A percentile compares a stretch with the other conserved stretches of the same genome.
These are phyloP conservation scores for Ceratocystis colombiana DNA, from an alignment of 2,329 filamentous ascomycete genomes.

Conservation along the genomic window DNA sequence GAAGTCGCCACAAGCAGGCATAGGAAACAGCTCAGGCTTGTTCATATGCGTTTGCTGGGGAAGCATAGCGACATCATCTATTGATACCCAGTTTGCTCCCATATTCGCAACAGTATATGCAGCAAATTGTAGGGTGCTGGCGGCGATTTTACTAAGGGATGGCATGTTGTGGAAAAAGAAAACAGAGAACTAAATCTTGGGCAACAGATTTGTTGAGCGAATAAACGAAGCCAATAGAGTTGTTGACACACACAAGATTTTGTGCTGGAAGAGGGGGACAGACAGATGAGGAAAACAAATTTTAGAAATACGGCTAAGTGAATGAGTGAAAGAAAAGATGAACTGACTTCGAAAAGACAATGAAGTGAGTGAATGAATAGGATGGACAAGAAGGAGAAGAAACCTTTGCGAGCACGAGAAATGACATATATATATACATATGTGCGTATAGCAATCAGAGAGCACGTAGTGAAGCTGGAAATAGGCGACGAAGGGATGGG, in stretches of 20 bases:
- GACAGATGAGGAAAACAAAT: too few relatives aligned
- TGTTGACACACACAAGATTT: too few relatives aligned
- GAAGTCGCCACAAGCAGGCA: conserved; percentile 51
- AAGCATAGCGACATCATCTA: conserved; percentile 27
- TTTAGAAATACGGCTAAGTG: too few relatives aligned
- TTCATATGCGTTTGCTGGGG: conserved; percentile 34
- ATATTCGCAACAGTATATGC: background rate
- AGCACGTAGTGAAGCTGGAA: background rate
- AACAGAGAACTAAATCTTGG: background rate
- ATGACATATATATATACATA: background rate
- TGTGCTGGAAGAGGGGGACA: too few relatives aligned
- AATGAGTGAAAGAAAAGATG: background rate
- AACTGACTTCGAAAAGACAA: background rate
- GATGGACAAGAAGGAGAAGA: background rate
- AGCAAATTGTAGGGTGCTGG: background rate
- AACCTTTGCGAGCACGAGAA: background rate
- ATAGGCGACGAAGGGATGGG: background rate
- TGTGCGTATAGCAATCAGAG: background rate
- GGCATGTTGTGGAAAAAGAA: background rate
- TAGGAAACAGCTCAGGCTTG: conserved; percentile 44
- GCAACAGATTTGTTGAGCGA: too few relatives aligned
- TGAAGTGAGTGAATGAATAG: background rate
- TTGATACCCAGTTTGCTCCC: background rate
- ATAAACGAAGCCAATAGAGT: too few relatives aligned
- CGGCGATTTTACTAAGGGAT: background rate